These are phyloP conservation scores for Penicillium verrucosum DNA, from an alignment of 2,329 filamentous ascomycete species.

Conservation along the genomic window DNA sequence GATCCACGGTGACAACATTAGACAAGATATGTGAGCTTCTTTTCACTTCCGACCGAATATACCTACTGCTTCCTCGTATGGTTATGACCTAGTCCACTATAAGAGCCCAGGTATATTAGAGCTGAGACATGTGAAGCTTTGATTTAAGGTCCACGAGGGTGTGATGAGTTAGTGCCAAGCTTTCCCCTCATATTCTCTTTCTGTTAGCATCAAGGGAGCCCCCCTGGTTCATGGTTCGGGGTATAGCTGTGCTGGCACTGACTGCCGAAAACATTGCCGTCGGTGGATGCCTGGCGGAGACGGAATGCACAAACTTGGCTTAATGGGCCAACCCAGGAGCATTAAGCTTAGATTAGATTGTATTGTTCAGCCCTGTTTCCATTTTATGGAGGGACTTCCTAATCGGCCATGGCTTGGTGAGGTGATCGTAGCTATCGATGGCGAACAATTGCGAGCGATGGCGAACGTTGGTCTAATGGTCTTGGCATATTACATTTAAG, in stretches of 20 bases:
- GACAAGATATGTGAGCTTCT: too few relatives aligned
- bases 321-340: neutral
- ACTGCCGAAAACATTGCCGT: constrained; percentile 34
- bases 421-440: constrained; percentile 33
- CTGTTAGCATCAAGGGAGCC: neutral
- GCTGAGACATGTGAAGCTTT: neutral
- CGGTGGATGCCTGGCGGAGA: constrained; percentile 15
- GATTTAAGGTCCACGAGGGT: neutral
- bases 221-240: neutral
- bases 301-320: neutral
- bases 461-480: constrained; percentile 23
- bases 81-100: too few relatives aligned
- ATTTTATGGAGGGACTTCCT: constrained; percentile 6
- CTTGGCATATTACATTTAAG: constrained; percentile 28
- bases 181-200: constrained; percentile 15
- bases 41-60: too few relatives aligned
- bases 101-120: neutral
- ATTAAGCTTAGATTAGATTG: constrained; percentile 24
- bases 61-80: too few relatives aligned
- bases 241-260: constrained; percentile 12
- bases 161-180: constrained; percentile 7
- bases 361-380: constrained; percentile 11
- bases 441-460: constrained; percentile 33
- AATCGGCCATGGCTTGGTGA: constrained; percentile 26
- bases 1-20: too few relatives aligned